phyloP scores from a whole-genome alignment of 2,329 filamentous ascomycete species.

The Botrytis byssoidea region DNA sequence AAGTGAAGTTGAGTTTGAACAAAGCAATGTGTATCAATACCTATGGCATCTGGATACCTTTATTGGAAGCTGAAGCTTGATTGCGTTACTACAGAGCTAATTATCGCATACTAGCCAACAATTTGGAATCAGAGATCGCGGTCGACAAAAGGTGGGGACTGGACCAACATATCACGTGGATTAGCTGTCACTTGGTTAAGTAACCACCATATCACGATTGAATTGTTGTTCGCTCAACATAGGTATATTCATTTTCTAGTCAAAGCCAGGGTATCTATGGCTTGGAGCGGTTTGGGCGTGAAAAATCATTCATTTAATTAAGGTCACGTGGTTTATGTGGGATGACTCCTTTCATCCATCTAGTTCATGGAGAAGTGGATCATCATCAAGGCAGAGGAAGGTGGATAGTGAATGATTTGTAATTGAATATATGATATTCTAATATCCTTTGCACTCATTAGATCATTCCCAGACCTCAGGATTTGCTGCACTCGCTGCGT shows the following conservation, averaged over 20 bases:
- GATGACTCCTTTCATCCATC: background rate
- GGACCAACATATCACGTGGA: background rate
- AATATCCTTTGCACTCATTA: background rate
- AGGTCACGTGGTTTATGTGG: rapidly evolving
- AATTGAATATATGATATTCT: background rate
- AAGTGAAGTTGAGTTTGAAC: too few species aligned
- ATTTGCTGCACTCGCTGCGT: background rate
- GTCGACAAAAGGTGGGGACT: background rate
- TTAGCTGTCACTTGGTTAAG: background rate
- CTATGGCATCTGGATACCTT: background rate
- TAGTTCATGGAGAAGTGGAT: background rate
- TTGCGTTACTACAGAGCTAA: rapidly evolving
- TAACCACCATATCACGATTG: background rate
- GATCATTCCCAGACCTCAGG: background rate
- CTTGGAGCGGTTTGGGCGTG: background rate
- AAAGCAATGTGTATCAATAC: conserved; percentile 2
- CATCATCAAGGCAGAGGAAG: too few species aligned
- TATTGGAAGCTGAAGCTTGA: rapidly evolving
- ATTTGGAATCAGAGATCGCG: background rate
- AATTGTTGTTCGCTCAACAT: background rate
- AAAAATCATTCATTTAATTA: rapidly evolving
- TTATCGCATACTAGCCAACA: background rate
- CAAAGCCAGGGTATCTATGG: background rate
- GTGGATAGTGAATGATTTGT: background rate
- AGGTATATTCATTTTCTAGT: too few species aligned